Evolutionary conservation across 441 rosid species (phyloP).

Genomic region (Croton laevigatus): DNA sequence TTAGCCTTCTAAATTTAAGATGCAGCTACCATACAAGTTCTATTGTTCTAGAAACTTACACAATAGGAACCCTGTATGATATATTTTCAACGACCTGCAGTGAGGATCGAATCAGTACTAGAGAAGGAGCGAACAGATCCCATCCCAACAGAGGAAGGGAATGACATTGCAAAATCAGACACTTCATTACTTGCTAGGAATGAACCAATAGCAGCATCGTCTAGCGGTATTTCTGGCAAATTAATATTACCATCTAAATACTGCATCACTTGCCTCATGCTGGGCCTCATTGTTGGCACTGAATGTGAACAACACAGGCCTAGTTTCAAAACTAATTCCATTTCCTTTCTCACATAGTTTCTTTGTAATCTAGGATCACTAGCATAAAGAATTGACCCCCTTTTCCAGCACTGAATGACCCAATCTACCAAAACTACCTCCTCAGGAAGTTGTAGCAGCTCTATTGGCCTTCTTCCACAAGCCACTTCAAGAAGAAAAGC

Average conservation of each 20-base stretch:
- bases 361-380: slow-evolving; percentile 46
- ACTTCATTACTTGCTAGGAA: no score
- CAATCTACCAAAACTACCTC: slow-evolving; percentile 44
- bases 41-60: no score
- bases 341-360: slow-evolving; percentile 38
- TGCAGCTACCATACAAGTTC: no score
- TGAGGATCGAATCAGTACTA: no score
- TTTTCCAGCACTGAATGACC: slow-evolving; percentile 44
- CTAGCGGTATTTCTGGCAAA: no score
- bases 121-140: no score
- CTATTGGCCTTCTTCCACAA: slow-evolving; percentile 60
- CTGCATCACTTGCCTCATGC: slow-evolving; percentile 43
- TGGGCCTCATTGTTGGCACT: slow-evolving; percentile 41
- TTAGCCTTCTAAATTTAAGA: no score
- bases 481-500: slow-evolving; percentile 64
- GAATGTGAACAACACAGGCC: slow-evolving; percentile 48
- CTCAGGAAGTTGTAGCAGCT: slow-evolving; percentile 20
- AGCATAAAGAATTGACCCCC: slow-evolving; percentile 35
- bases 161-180: no score
- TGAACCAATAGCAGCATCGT: no score
- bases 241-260: slow-evolving; percentile 37
- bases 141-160: no score
- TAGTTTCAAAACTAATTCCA: slow-evolving; percentile 52
- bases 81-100: no score
- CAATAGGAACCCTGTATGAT: no score